Evolutionary conservation across 495 filamentous ascomycete species (phyloP), one percentile per base, ranked within the genome.

Genomic region (Echria macrotheca): DNA sequence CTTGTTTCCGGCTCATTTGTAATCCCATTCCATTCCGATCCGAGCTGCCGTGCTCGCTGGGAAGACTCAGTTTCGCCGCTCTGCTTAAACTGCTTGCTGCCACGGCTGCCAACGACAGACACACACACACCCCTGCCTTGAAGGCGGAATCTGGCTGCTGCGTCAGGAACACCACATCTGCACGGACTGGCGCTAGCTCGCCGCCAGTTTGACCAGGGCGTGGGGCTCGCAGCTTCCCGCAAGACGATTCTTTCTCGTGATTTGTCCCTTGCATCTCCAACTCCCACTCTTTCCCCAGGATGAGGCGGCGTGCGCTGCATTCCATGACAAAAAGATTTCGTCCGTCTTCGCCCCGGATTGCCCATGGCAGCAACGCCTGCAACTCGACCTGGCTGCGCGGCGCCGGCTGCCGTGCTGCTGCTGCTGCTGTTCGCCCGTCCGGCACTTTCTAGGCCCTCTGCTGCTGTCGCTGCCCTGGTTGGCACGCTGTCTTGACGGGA

Each of bases 301-400:
- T 53, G 55, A 47, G 49, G 48, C 46, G 35, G 41, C 52, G 39
- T 38, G 23, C 35, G 41, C 44, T 56, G 53, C 59, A 64, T 62
- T 55, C 50, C 49, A 68, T 68, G 63, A 68, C 65, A 64, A 60
- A 68, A 62, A 44, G 52, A 57, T 66, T 64, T 50, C 40, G 48
- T 44, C 25, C 39, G 41, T 42, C 19, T 42, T 24, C 19, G 31
- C 42, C 24, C 37, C 25, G 28, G 32, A 14, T 42, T 49, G 40
- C 39, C n/a, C 52, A 22, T 14, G 8, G 29, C 37, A 51, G 47
- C 29, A 25, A n/a, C 24, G 7, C 8, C 32, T 35, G n/a, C n/a
- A n/a, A n/a, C n/a, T n/a, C n/a, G n/a, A 23, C 25, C 24, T 7
- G 28, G 43, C 23, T 39, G 32, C 43, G 28, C 28, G 6, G 28